A percentile compares a stretch with the other conserved stretches of the same genome.
Conservation (phyloP, 2,329 filamentous ascomycete genomes). For the Thermomyces lanuginosus region DNA sequence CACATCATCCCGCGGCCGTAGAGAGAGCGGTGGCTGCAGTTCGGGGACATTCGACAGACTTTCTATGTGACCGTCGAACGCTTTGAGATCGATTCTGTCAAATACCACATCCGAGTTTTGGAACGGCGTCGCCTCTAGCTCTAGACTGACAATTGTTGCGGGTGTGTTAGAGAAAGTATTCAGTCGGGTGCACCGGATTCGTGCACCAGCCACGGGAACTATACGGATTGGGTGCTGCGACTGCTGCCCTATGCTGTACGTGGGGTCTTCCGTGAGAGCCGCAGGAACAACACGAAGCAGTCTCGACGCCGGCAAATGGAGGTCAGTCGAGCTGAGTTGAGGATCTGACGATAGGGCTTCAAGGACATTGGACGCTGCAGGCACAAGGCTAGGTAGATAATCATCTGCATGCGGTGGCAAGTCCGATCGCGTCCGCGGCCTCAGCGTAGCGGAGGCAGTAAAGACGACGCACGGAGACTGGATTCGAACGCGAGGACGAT, state of each 20-base stretch:
- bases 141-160: constrained; percentile 36
- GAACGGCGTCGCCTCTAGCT: constrained; percentile 40
- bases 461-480: constrained; percentile 42
- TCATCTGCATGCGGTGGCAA: constrained; percentile 28
- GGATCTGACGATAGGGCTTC: constrained; percentile 38
- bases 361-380: constrained; percentile 41
- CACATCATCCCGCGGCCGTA: constrained; percentile 40
- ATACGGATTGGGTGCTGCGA: constrained; percentile 38
- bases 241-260: constrained; percentile 38
- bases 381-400: constrained; percentile 38
- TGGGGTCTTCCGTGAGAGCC: constrained; percentile 31
- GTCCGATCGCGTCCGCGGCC: constrained; percentile 25
- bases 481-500: constrained; percentile 35
- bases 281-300: constrained; percentile 41
- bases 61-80: constrained; percentile 34
- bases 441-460: constrained; percentile 31
- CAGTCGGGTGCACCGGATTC: constrained; percentile 38
- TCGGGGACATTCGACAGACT: constrained; percentile 22
- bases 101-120: constrained; percentile 35
- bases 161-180: constrained; percentile 27
- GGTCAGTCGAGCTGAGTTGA: constrained; percentile 29
- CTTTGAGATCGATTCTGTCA: constrained; percentile 30
- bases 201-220: constrained; percentile 39
- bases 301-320: constrained; percentile 41
- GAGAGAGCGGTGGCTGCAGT: constrained; percentile 22